A percentile compares a stretch with the other conserved stretches of the same genome.
These are phyloP conservation scores for Physcomitrellopsis africana DNA, from an alignment of 225 moss, liverwort and hornwort species.

Conservation along the genomic window DNA sequence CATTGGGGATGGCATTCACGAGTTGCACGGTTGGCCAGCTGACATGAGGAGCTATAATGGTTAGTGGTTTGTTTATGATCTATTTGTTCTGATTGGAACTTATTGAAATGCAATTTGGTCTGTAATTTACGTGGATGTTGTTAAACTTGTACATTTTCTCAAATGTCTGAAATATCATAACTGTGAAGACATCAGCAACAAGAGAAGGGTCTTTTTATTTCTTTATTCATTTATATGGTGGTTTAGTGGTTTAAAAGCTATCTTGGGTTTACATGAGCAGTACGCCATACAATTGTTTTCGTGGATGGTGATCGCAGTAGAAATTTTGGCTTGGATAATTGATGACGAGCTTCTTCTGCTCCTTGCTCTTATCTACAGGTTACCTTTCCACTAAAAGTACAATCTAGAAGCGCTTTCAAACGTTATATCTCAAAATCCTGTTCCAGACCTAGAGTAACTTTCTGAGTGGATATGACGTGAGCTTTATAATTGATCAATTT, in stretches of 20 bases:
- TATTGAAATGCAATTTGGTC: neutral
- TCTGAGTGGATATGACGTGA: conserved; percentile 12
- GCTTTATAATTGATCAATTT: neutral
- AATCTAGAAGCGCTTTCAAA: conserved; percentile 10
- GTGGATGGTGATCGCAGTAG: conserved; percentile 56
- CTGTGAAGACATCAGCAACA: conserved; percentile 8
- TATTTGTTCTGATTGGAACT: conserved; percentile 2
- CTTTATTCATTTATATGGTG: neutral
- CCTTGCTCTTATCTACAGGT: conserved; percentile 86
- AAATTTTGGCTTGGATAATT: conserved; percentile 81
- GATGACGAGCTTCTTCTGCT: conserved; percentile 86
- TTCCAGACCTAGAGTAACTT: conserved; percentile 19
- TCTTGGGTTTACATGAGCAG: neutral
- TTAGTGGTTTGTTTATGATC: conserved; percentile 31
- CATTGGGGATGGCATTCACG: conserved; percentile 75
- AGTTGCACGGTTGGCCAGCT: conserved; percentile 76
- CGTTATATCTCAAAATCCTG: conserved; percentile 13
- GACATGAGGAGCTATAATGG: conserved; percentile 73
- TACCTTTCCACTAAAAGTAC: conserved; percentile 10
- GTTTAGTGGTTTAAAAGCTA: neutral
- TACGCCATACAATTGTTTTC: conserved; percentile 4
- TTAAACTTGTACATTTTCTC: conserved; percentile 7
- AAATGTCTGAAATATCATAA: conserved; percentile 9
- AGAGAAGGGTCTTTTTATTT: conserved; percentile 5
- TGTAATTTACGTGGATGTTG: conserved; percentile 10